Evolutionary conservation across 108 stramenopile species (phyloP).

Genomic region (Chaetoceros tenuissimus): DNA sequence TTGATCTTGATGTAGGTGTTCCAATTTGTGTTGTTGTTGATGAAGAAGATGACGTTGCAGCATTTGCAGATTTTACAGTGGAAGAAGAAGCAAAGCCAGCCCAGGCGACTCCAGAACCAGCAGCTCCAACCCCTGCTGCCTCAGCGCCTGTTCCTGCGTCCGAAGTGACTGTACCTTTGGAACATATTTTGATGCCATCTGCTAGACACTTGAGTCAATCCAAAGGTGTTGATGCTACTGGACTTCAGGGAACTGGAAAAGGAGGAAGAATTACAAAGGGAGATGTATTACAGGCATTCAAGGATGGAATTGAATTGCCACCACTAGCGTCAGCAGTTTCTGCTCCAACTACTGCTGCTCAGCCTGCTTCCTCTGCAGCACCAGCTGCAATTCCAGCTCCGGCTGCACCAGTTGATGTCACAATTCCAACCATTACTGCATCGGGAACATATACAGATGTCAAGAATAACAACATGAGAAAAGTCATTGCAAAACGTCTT

Average conservation of each 20-base stretch:
- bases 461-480: slow-evolving; percentile 69
- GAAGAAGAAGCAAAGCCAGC: slow-evolving; percentile 21
- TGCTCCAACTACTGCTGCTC: slow-evolving; percentile 25
- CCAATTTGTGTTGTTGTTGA: slow-evolving; percentile 89
- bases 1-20: slow-evolving; percentile 77
- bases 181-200: slow-evolving; percentile 61
- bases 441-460: slow-evolving; percentile 27
- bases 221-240: slow-evolving; percentile 67
- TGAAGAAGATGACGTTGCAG: slow-evolving; percentile 67
- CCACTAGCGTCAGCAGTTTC: slow-evolving; percentile 21
- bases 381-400: slow-evolving; percentile 23
- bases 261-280: slow-evolving; percentile 88
- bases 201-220: slow-evolving; percentile 73
- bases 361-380: slow-evolving; percentile 30
- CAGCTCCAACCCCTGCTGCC: slow-evolving; percentile 15
- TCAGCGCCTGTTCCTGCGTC: slow-evolving; percentile 15
- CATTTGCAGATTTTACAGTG: slow-evolving; percentile 78
- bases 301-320: slow-evolving; percentile 55
- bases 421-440: slow-evolving; percentile 39
- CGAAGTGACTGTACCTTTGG: slow-evolving; percentile 12
- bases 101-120: slow-evolving; percentile 19
- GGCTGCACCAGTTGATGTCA: slow-evolving; percentile 31
- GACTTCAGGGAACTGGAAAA: slow-evolving; percentile 71
- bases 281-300: slow-evolving; percentile 69
- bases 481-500: slow-evolving; percentile 92